A percentile compares a stretch with the other conserved stretches of the same genome.
These are phyloP conservation scores for Termitomyces sp. DNA, from an alignment of 768 basidiomycete species.

Conservation along the genomic window DNA sequence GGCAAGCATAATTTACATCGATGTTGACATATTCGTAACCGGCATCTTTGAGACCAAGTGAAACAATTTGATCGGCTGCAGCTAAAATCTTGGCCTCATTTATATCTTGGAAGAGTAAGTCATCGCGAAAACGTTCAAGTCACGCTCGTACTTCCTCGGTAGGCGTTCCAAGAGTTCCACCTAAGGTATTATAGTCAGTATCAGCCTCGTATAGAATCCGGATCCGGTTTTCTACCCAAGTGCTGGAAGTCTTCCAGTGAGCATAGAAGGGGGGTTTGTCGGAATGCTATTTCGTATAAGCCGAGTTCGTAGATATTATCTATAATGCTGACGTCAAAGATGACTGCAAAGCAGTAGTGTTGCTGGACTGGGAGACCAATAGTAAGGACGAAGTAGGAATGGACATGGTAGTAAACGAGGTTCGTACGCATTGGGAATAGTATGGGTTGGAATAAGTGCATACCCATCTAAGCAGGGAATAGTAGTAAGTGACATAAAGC, in stretches of 20 bases:
- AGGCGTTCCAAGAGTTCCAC: conserved; percentile 54
- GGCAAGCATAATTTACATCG: conserved; percentile 28
- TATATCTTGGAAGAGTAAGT: conserved; percentile 27
- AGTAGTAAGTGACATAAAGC: background rate
- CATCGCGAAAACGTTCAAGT: background rate
- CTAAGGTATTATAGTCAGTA: conserved; percentile 17
- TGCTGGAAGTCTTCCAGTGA: conserved; percentile 40
- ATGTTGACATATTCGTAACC: conserved; percentile 51
- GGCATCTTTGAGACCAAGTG: conserved; percentile 40
- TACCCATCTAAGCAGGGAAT: conserved; percentile 21
- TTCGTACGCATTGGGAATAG: conserved; percentile 33
- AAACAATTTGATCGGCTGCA: conserved; percentile 41
- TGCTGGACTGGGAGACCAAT: background rate
- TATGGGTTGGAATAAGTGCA: conserved; percentile 28
- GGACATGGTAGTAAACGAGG: conserved; percentile 5
- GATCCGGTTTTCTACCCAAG: conserved; percentile 29
- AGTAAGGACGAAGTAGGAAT: background rate
- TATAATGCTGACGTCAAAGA: background rate
- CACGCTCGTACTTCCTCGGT: conserved; percentile 29
- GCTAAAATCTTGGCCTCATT: conserved; percentile 38
- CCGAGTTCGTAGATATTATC: conserved; percentile 21
- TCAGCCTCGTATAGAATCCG: background rate
- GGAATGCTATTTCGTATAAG: conserved; percentile 26
- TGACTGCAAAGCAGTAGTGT: background rate
- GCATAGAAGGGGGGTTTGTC: conserved; percentile 33